Base-by-base conservation (phyloP, 1,284 basidiomycete genomes). In the Sanghuangporus sanghuang region DNA sequence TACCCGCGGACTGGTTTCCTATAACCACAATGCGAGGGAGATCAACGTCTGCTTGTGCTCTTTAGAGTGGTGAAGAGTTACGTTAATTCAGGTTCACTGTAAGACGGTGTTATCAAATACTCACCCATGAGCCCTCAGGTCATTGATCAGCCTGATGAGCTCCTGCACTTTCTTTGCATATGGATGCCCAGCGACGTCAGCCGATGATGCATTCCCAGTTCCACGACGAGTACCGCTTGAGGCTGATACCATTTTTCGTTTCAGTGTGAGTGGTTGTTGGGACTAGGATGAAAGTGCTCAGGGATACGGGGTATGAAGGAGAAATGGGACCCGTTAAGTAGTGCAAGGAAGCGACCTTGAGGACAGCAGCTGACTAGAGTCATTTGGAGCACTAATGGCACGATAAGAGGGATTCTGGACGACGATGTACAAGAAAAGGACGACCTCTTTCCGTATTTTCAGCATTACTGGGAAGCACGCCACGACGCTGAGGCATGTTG, bases 1-100 rank as follows among this genome's bases (percentile, higher is more conserved):
- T 67, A 70, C 78, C 78, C 9, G 78, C 76, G 50, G 75, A 77
- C 63, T 80, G 78, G 54, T 77, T 77, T 1, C 78, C 78, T 40
- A 79, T 76, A 40, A 76, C 74, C 6, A 72, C 73, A 42, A 77
- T 74, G 11, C 73, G 71, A 6, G 78, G 78, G 16, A 76, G 64
- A 50, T 78, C 74, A 21, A 77, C 54, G 32, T 76, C 72, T 6
- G 69, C 71, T 63, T 77, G 72, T 14, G 73, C 72, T 2, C 77
- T 76, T 27, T 53, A 57, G 9, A 50, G 48, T 49, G 27, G 16
- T 23, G 16, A 50, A 50, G 21, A 32, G 27, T 32, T 32, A 32
- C 27, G 27, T 4, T 32, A 32, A 32, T 32, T 32, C 27, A 32
- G 27, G 27, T 32, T 32, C 27, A 32, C 48, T 16, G 18, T 23